A percentile compares a stretch with the other conserved stretches of the same genome.
These are phyloP conservation scores for Rhizopogon parksii DNA, from an alignment of 1,284 basidiomycete species.

Conservation along the genomic window DNA sequence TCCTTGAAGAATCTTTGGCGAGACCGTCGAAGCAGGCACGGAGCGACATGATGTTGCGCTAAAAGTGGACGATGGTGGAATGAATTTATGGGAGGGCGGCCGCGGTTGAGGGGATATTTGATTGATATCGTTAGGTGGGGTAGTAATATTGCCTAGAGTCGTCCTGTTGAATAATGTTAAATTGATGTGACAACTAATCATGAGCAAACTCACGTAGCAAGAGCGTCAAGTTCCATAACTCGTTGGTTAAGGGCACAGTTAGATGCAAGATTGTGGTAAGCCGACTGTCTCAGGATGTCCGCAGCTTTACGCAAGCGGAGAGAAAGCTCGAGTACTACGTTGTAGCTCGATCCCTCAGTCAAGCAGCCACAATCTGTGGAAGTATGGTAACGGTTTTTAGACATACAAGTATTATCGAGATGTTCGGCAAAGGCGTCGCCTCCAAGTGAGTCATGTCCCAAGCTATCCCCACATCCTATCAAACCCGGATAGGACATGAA, in stretches of 20 bases:
- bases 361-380: slow-evolving; percentile 46
- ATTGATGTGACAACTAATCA: neutral
- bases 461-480: slow-evolving; percentile 15
- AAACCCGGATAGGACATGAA: slow-evolving; percentile 34
- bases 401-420: slow-evolving; percentile 8
- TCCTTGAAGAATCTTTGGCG: slow-evolving; percentile 26
- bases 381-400: slow-evolving; percentile 13
- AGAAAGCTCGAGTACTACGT: slow-evolving; percentile 53
- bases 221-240: slow-evolving; percentile 49
- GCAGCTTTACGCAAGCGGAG: slow-evolving; percentile 52
- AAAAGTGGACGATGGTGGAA: neutral
- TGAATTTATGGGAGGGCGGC: slow-evolving; percentile 1
- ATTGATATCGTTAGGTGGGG: slow-evolving; percentile 20
- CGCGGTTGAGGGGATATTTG: slow-evolving; percentile 9
- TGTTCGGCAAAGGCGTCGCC: slow-evolving; percentile 1
- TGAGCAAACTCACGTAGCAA: slow-evolving; percentile 42
- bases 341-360: slow-evolving; percentile 45
- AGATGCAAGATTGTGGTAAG: slow-evolving; percentile 40
- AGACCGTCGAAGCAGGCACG: slow-evolving; percentile 12
- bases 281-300: slow-evolving; percentile 45
- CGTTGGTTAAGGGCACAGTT: slow-evolving; percentile 46
- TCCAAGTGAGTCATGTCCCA: slow-evolving; percentile 5
- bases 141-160: slow-evolving; percentile 32
- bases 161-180: slow-evolving; percentile 21
- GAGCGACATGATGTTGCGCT: neutral